A percentile compares a stretch with the other conserved stretches of the same genome.
Conservation (phyloP, 495 filamentous ascomycete genomes). For the Penicillium salamii region DNA sequence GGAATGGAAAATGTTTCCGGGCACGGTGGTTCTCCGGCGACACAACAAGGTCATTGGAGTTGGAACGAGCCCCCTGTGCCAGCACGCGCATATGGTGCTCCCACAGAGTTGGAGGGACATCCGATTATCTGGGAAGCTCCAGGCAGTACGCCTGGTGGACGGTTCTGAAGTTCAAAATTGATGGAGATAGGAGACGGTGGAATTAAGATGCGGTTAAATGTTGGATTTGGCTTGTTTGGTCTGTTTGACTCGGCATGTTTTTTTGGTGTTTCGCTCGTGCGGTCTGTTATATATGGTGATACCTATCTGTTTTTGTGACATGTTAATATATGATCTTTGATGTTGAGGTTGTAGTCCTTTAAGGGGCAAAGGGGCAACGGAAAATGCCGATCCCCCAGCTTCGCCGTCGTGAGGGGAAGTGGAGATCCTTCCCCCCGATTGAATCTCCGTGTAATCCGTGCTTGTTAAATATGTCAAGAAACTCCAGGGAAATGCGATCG, state of each 20-base stretch:
- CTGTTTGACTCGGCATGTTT: not conserved
- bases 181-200: no score
- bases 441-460: no score
- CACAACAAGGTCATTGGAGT: constrained; percentile 20
- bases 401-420: no score
- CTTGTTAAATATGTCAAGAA: not conserved
- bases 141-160: not conserved
- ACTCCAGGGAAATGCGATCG: constrained; percentile 1
- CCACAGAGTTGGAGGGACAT: constrained; percentile 30
- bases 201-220: no score
- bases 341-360: no score
- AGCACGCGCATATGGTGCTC: constrained; percentile 2
- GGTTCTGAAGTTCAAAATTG: not conserved
- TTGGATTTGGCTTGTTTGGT: not conserved
- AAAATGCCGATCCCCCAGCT: no score
- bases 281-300: not conserved
- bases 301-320: not conserved
- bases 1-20: not conserved
- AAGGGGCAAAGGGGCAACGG: no score
- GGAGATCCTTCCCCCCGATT: no score
- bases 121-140: constrained; percentile 2
- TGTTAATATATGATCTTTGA: no score
- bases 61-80: constrained; percentile 21
- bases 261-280: not conserved
- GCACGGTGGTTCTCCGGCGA: not conserved